A percentile compares a stretch with the other conserved stretches of the same genome.
Conservation (phyloP, 1,139 yeast genomes). For the Candida labiduridarum region DNA sequence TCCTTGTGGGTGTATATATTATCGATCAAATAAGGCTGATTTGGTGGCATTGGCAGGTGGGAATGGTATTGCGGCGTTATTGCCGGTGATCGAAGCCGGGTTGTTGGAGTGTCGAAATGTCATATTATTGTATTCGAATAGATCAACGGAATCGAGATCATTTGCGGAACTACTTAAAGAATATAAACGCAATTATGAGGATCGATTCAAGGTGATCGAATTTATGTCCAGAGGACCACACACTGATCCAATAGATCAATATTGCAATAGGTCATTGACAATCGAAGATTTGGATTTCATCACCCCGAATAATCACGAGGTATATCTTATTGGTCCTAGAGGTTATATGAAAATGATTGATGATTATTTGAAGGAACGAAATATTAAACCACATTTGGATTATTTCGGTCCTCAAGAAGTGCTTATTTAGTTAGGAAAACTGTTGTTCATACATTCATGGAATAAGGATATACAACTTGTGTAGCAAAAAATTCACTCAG, state of each 20-base stretch:
- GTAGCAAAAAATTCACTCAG: not conserved
- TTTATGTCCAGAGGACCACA: slow-evolving; percentile 19
- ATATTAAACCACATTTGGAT: slow-evolving; percentile 15
- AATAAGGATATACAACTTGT: not conserved
- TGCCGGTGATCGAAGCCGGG: slow-evolving; percentile 52
- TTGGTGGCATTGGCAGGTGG: slow-evolving; percentile 59
- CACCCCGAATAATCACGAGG: slow-evolving; percentile 15
- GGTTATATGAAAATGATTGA: slow-evolving; percentile 34
- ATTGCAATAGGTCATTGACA: slow-evolving; percentile 11
- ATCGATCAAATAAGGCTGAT: slow-evolving; percentile 31
- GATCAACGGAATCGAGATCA: slow-evolving; percentile 24
- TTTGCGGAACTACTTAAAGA: slow-evolving; percentile 26
- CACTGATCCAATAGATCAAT: slow-evolving; percentile 11
- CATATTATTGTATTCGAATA: slow-evolving; percentile 33
- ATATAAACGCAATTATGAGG: slow-evolving; percentile 20
- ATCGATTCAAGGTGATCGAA: slow-evolving; percentile 24
- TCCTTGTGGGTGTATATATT: slow-evolving; percentile 59
- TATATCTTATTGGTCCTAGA: slow-evolving; percentile 40
- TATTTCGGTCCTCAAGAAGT: slow-evolving; percentile 17
- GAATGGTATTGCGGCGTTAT: slow-evolving; percentile 67
- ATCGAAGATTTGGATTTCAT: slow-evolving; percentile 20
- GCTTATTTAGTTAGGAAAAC: not conserved
- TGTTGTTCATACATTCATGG: not conserved
- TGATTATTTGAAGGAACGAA: slow-evolving; percentile 13
- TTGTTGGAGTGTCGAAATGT: slow-evolving; percentile 30